phyloP scores from a whole-genome alignment of 805 yeast genomes.

The Sugiyamaella boreocaroliniensis region DNA sequence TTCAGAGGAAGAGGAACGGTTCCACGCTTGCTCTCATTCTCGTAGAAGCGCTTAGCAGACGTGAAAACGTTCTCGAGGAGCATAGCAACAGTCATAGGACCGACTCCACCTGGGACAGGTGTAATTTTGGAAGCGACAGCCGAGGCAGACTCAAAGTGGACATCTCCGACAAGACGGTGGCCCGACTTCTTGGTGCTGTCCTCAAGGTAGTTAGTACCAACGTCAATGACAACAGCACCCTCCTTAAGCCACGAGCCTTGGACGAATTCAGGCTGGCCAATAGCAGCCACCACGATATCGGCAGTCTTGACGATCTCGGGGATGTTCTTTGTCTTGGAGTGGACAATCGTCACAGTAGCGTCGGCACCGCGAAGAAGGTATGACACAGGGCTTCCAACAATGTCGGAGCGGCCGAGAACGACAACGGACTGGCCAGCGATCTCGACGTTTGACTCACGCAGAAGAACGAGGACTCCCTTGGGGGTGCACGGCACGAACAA shows the following conservation, averaged over 20 bases:
- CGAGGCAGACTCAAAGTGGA: slow-evolving; percentile 64
- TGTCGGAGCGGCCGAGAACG: slow-evolving; percentile 93
- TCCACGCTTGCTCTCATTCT: slow-evolving; percentile 40
- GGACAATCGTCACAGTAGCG: slow-evolving; percentile 81
- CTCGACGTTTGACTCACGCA: slow-evolving; percentile 57
- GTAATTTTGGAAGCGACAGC: slow-evolving; percentile 65
- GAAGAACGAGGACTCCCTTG: slow-evolving; percentile 76
- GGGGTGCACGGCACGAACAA: slow-evolving; percentile 92
- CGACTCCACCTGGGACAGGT: slow-evolving; percentile 99
- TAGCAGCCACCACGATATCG: slow-evolving; percentile 90
- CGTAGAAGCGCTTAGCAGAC: slow-evolving; percentile 62
- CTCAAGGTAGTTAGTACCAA: slow-evolving; percentile 83
- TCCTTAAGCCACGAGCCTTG: slow-evolving; percentile 82
- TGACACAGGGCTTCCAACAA: slow-evolving; percentile 92
- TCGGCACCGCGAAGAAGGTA: slow-evolving; percentile 72
- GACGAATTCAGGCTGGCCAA: slow-evolving; percentile 77
- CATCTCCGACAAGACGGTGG: slow-evolving; percentile 84
- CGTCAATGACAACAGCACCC: slow-evolving; percentile 88
- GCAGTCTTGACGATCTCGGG: slow-evolving; percentile 57
- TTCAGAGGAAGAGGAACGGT: slow-evolving; percentile 51
- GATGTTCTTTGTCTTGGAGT: slow-evolving; percentile 63
- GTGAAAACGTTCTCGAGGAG: slow-evolving; percentile 74
- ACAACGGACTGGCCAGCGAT: slow-evolving; percentile 77
- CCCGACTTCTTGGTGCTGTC: slow-evolving; percentile 75
- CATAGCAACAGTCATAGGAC: slow-evolving; percentile 99